A percentile compares a stretch with the other conserved stretches of the same genome.
Conservation (phyloP, 176 grass and related monocot species). For the Sorghum bicolor region DNA sequence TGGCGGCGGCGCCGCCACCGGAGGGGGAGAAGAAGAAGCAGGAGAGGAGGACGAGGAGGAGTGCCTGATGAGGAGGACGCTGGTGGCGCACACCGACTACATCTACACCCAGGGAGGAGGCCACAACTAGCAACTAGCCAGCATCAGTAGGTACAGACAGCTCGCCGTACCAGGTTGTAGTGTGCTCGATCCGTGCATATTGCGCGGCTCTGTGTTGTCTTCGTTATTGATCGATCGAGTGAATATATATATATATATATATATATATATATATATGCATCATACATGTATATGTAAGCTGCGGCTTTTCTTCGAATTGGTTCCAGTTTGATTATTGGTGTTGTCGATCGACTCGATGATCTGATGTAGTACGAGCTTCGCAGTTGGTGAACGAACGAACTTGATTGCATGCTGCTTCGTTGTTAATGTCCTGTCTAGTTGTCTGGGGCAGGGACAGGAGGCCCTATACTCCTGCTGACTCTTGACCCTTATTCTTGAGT, state of each 20-base stretch:
- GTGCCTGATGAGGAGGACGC: constrained; percentile 59
- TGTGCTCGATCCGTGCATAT: too few species aligned
- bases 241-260: too few species aligned
- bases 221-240: too few species aligned
- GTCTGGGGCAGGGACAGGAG: not conserved
- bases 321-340: too few species aligned
- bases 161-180: too few species aligned
- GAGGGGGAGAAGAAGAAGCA: not conserved
- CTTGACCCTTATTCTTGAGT: not conserved
- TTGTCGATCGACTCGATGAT: too few species aligned
- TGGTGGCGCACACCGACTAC: constrained; percentile 58
- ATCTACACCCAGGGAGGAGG: constrained; percentile 58
- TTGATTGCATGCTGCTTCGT: not conserved
- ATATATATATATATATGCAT: too few species aligned
- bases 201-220: too few species aligned
- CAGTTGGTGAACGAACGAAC: not conserved
- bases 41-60: constrained; percentile 17
- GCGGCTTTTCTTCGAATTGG: too few species aligned
- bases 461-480: not conserved
- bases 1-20: not conserved
- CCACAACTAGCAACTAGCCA: constrained; percentile 23
- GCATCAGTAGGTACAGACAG: too few species aligned
- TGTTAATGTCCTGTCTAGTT: not conserved
- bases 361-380: not conserved
- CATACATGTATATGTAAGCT: too few species aligned